Percentiles rank a stretch among this genome's conserved stretches.
These are phyloP conservation scores for Diaporthe capsici DNA, from an alignment of 2,329 filamentous ascomycete species.

Conservation along the genomic window DNA sequence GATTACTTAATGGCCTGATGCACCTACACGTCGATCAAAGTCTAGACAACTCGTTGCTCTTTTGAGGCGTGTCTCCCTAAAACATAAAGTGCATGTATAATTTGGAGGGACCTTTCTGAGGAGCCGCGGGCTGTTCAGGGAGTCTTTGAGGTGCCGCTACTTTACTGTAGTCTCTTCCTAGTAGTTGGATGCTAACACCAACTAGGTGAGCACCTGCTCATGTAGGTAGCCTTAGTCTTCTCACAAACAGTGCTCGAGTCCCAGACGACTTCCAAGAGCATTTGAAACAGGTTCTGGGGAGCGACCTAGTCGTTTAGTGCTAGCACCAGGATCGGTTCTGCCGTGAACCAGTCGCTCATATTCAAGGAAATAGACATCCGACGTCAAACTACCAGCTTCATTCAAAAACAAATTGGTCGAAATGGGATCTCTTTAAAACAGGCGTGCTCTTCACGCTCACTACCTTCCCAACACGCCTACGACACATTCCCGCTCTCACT, in stretches of 20 bases:
- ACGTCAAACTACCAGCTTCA: not conserved
- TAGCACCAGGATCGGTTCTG: not conserved
- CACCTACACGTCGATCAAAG: not conserved
- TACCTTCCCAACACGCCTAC: not conserved
- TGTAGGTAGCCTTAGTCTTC: not conserved
- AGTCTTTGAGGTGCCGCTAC: not conserved
- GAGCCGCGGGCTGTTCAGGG: not conserved
- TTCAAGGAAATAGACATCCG: not conserved
- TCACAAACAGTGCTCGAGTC: not conserved
- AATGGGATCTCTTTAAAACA: not conserved
- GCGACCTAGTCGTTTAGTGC: not conserved
- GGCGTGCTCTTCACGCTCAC: not conserved
- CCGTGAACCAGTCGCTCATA: not conserved
- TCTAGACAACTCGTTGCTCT: not conserved
- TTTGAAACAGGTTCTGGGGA: not conserved
- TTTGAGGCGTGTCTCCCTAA: no score
- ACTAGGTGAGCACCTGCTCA: not conserved
- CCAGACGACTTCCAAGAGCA: not conserved
- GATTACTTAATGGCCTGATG: not conserved
- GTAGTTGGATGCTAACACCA: not conserved
- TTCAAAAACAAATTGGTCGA: not conserved
- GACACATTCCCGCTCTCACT: not conserved
- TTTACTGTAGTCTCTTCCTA: not conserved
- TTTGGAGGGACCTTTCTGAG: not conserved
- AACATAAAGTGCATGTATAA: not conserved